Base-by-base conservation (phyloP, 768 basidiomycete genomes). In the Phaeotremella skinneri region DNA sequence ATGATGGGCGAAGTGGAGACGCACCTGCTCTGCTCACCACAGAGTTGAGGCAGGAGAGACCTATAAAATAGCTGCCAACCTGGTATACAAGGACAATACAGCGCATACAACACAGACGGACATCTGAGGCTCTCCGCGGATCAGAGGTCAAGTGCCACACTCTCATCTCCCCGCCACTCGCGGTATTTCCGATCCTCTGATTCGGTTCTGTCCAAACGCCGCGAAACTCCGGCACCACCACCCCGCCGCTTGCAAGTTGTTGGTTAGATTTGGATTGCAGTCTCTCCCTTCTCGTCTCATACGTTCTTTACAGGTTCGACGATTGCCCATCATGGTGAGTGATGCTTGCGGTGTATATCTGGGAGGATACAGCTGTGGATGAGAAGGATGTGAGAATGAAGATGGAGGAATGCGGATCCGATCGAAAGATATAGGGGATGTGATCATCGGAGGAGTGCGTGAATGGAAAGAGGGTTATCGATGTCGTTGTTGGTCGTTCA, bases 301-400 rank as follows among this genome's bases (percentile, higher is more conserved):
- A 23, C 32, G 42, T 50, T 62, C 58, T 52, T 64, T 61, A 45
- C 20, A 30, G 55, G 32, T 52, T 62, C 34, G 52, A 59, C 63
- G 61, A 45, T 64, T 65, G 70, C 70, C 70, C 70, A 72, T 53
- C 66, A 72, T 72, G 70, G 70, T 72, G 67, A 72, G 70, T 72
- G 27, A 23, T 26, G 20, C 20, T 42, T 55, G 41, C 26, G 21
- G 21, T 49, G 11, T 11, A 26, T 27, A 37, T 2, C 42, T 27
- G 14, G 4, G 27, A n/a, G n/a, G 14, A 39, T 20, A 26, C 17
- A 26, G 17, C n/a, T 31, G 16, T 17, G 32, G 20, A 53, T 21
- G 54, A 30, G 48, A 1, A 9, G 26, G 9, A 49, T 39, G 37
- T 9, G n/a, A 20, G 25, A 23, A 26, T 20, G n/a, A 26, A 50